Evolutionary conservation across 1,284 basidiomycete genomes (phyloP).

Genomic region (Sanguinoderma infundibulare): DNA sequence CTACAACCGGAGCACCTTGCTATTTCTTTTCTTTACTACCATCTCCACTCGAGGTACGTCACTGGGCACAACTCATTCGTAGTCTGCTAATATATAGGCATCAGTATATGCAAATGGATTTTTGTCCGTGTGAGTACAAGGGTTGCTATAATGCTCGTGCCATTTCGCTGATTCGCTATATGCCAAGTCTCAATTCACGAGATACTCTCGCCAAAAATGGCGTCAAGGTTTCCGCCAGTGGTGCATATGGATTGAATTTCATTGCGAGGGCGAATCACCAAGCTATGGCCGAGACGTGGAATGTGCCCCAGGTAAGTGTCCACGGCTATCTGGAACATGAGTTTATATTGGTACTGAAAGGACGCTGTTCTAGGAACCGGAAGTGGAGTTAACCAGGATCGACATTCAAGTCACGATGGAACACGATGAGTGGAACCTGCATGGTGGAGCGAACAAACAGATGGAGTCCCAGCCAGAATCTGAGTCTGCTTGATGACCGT

Average conservation of each 20-base stretch:
- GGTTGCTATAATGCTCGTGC: neutral
- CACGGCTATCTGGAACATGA: too few relatives aligned
- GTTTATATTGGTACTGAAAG: too few relatives aligned
- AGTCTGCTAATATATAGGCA: neutral
- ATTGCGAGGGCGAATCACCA: neutral
- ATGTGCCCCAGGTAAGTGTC: conserved; percentile 37
- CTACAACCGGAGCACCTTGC: neutral
- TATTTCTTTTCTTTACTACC: neutral
- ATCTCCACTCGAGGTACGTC: neutral
- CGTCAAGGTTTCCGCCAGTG: neutral
- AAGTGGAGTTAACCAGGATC: too few relatives aligned
- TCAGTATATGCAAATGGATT: neutral
- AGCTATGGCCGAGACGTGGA: neutral
- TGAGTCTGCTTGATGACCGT: too few relatives aligned
- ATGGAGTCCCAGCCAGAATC: too few relatives aligned
- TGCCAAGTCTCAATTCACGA: neutral
- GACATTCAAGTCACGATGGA: too few relatives aligned
- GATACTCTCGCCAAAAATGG: neutral
- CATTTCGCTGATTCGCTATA: neutral
- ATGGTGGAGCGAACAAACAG: too few relatives aligned
- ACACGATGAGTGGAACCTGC: too few relatives aligned
- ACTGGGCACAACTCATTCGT: neutral
- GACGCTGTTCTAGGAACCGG: too few relatives aligned
- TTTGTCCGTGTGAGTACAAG: neutral
- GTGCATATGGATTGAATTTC: neutral